Evolutionary conservation across 2,329 filamentous ascomycete genomes (phyloP), one percentile per base, ranked within the genome.

Genomic region (Tolypocladium cylindrosporum): DNA sequence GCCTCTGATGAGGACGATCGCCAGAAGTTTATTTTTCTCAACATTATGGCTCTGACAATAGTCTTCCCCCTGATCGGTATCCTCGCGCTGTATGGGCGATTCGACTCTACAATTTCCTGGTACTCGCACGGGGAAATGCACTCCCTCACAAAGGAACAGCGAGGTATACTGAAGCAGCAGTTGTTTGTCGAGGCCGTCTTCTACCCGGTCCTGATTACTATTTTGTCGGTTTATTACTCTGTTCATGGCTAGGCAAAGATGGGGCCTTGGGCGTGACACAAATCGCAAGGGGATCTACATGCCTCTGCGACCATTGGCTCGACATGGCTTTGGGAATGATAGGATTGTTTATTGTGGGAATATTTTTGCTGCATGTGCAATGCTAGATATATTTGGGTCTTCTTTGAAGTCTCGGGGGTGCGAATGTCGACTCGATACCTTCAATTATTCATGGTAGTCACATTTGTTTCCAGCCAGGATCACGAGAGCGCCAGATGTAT

Each of bases 21-120:
- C 14, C 73, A 74, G 21, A 65, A 63, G 3, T 57, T 59, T 0
- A 73, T 75, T 55, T 81, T 79, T 61, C 62, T 68, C 10, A 50
- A 65, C 14, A 72, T 79, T 60, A 63, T 74, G 51, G 37, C 67
- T 0, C 53, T 78, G 48, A 75, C 74, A 21, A 57, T 77, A 1
- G 45, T 69, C 8, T 71, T 82, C n/a, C 80, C 80, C 0, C 76
- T 82, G 54, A 66, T 79, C 11, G 74, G 77, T 0, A 59, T 79
- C 0, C 63, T 81, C 9, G 75, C 76, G 1, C 70, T 79, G 34
- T 69, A 65, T 11, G 77, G 78, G 13, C 71, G 67, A 14, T 76
- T 81, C 52, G 73, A 79, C 61, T 68, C 70, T 1, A 73, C 73
- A 0, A 71, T 82, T 36, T 73, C 73, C 8, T 82, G 79, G 79